phyloP scores from a whole-genome alignment of 805 yeast genomes.

The Yarrowia keelungensis region DNA sequence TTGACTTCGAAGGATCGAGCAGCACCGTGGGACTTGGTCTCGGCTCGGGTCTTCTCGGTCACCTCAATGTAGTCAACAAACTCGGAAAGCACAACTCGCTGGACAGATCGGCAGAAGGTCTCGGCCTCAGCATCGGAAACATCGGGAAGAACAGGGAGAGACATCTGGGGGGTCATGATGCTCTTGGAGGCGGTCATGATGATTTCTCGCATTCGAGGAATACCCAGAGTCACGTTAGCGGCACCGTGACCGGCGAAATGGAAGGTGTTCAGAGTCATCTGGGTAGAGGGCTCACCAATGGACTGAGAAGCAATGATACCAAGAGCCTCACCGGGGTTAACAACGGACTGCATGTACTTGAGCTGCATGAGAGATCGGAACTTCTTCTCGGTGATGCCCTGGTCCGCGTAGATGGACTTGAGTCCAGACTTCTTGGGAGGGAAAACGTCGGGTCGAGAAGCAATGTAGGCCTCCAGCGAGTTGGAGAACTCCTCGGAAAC shows the following conservation, averaged over 20 bases:
- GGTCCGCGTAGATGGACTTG: constrained; percentile 45
- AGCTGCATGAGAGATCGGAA: constrained; percentile 97
- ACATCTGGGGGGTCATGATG: constrained; percentile 99
- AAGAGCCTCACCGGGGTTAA: constrained; percentile 97
- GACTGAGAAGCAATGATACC: constrained; percentile 99
- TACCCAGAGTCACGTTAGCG: constrained; percentile 98
- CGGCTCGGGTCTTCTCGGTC: constrained; percentile 76
- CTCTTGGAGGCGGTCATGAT: constrained; percentile 98
- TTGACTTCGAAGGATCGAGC: constrained; percentile 77
- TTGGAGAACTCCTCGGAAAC: constrained; percentile 89
- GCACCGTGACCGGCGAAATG: constrained; percentile 99
- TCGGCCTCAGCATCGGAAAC: constrained; percentile 89
- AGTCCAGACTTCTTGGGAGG: constrained; percentile 53
- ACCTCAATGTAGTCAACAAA: constrained; percentile 84
- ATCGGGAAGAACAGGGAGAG: constrained; percentile 80
- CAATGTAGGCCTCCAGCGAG: constrained; percentile 74
- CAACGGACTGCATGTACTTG: constrained; percentile 94
- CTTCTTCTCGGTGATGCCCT: constrained; percentile 72
- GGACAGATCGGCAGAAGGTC: constrained; percentile 88
- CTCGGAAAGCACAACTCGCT: constrained; percentile 84
- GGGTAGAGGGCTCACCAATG: constrained; percentile 99
- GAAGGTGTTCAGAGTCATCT: constrained; percentile 96
- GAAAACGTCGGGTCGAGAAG: constrained; percentile 62
- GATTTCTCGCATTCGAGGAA: constrained; percentile 99
- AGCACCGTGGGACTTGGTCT: constrained; percentile 49